Evolutionary conservation across 225 moss, liverwort and hornwort species (phyloP).

Genomic region (Ulota crispa): DNA sequence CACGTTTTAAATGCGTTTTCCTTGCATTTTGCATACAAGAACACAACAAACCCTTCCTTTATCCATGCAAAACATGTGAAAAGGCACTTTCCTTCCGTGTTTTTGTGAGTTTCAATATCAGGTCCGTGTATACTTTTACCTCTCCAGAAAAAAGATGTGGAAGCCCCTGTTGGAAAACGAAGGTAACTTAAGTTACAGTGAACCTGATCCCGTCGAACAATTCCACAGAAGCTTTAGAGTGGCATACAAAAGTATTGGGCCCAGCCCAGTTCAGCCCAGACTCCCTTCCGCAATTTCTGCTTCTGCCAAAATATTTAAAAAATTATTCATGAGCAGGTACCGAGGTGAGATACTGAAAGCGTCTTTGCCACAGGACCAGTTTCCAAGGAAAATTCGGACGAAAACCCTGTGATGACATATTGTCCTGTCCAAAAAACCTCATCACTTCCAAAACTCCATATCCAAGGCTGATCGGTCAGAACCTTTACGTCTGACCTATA

Average conservation of each 20-base stretch:
- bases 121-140: no score
- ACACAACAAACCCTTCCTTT: no score
- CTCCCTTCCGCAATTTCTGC: background rate
- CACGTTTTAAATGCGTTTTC: no score
- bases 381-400: background rate
- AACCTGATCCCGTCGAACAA: background rate
- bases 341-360: background rate
- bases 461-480: background rate
- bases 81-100: no score
- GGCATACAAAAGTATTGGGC: background rate
- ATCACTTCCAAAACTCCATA: no score
- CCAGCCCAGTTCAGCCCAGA: no score
- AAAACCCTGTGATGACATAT: background rate
- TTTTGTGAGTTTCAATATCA: no score
- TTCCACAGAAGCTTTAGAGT: background rate
- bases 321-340: no score
- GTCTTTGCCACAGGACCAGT: background rate
- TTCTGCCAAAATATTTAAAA: background rate
- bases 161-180: background rate
- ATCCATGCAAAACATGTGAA: no score
- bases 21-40: no score
- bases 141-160: background rate
- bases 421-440: background rate
- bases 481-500: background rate
- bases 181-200: background rate